Percentiles rank a stretch among this genome's conserved stretches.
Conservation (phyloP, 108 stramenopile species). For the Epipyxis sp. region DNA sequence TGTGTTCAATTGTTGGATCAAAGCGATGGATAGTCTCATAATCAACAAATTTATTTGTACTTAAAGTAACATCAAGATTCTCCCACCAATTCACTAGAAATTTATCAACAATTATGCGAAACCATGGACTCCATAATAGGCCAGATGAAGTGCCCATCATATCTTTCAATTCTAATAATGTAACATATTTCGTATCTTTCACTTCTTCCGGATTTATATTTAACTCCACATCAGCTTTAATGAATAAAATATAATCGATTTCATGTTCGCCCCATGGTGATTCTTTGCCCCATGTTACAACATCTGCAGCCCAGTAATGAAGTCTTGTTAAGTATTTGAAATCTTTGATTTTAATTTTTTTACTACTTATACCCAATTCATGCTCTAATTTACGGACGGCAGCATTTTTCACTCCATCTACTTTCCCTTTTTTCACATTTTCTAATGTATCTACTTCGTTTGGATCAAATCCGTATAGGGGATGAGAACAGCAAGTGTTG, state of each 20-base stretch:
- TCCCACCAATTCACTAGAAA: constrained; percentile 81
- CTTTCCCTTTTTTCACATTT: constrained; percentile 38
- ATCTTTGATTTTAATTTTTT: constrained; percentile 59
- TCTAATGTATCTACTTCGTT: constrained; percentile 42
- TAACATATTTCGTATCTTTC: constrained; percentile 42
- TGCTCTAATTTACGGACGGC: constrained; percentile 93
- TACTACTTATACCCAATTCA: constrained; percentile 81
- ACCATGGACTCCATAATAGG: constrained; percentile 80
- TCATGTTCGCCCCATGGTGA: constrained; percentile 98
- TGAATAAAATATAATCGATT: constrained; percentile 90
- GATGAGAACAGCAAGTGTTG: constrained; percentile 98
- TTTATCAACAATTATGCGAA: constrained; percentile 72
- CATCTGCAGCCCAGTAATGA: constrained; percentile 87
- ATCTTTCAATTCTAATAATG: constrained; percentile 39
- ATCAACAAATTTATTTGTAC: constrained; percentile 68
- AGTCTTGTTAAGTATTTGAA: constrained; percentile 95
- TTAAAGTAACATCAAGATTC: constrained; percentile 70
- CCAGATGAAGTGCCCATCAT: constrained; percentile 47
- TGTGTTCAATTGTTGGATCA: constrained; percentile 75
- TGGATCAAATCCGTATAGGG: constrained; percentile 67
- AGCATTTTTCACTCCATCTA: constrained; percentile 82
- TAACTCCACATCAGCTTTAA: constrained; percentile 41
- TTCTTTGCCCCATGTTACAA: constrained; percentile 72
- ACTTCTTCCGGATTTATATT: constrained; percentile 47
- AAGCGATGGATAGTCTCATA: constrained; percentile 68